These are phyloP conservation scores for Cucurbita moschata DNA, from an alignment of 306 rosid genomes.

Conservation along the genomic window DNA sequence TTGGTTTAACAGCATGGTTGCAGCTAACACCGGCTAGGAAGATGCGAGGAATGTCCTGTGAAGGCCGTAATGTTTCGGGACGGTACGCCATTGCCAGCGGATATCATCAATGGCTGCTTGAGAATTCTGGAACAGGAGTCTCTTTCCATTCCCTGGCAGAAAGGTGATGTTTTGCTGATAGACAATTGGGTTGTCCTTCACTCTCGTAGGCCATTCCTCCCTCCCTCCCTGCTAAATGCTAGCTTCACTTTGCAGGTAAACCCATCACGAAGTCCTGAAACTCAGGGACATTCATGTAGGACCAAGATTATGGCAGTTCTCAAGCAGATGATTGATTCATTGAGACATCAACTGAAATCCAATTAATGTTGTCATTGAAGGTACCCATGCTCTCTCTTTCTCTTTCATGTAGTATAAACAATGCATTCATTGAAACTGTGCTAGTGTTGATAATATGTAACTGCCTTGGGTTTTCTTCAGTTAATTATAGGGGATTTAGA, in stretches of 20 bases:
- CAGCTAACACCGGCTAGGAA: constrained; percentile 57
- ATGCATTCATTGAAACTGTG: neutral
- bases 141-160: constrained; percentile 50
- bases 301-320: too few relatives aligned
- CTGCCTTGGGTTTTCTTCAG: neutral
- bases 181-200: constrained; percentile 86
- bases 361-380: neutral
- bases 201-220: constrained; percentile 49
- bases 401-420: neutral
- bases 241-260: constrained; percentile 43
- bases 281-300: neutral
- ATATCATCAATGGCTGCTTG: constrained; percentile 47
- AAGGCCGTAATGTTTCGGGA: constrained; percentile 84
- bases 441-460: neutral
- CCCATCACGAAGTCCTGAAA: neutral
- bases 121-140: constrained; percentile 58
- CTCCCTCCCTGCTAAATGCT: constrained; percentile 61
- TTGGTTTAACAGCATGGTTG: constrained; percentile 91
- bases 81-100: constrained; percentile 52
- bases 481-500: neutral
- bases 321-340: neutral
- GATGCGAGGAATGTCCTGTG: constrained; percentile 39
- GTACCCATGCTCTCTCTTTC: neutral
- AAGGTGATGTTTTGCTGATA: constrained; percentile 56
- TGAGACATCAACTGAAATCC: neutral